Conservation (phyloP, 495 filamentous ascomycete species). For the Beverwykella pulmonaria region DNA sequence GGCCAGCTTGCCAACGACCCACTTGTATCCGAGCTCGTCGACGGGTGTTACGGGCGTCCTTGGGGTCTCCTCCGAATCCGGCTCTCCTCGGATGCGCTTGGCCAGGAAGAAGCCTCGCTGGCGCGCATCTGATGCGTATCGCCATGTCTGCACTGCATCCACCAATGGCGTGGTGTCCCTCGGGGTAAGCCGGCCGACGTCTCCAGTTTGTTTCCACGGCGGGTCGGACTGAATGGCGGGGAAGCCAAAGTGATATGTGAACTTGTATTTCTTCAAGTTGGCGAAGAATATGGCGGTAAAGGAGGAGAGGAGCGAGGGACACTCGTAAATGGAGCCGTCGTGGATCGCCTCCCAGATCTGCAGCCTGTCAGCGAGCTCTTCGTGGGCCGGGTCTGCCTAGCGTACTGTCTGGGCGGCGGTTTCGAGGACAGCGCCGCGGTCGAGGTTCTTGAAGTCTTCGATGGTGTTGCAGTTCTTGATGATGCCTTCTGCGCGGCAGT, state of each 20-base stretch:
- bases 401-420: constrained; percentile 74
- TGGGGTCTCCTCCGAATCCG: constrained; percentile 38
- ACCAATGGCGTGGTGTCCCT: constrained; percentile 73
- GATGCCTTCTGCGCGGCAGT: constrained; percentile 84
- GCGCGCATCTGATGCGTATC: constrained; percentile 71
- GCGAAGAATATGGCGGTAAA: constrained; percentile 92
- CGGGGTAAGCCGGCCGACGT: constrained; percentile 54
- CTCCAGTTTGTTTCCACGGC: constrained; percentile 61
- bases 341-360: constrained; percentile 97
- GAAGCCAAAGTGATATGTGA: constrained; percentile 93
- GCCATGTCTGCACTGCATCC: constrained; percentile 83
- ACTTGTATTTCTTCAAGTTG: constrained; percentile 93
- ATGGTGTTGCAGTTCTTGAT: constrained; percentile 97
- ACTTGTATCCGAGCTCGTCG: constrained; percentile 60
- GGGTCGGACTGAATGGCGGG: constrained; percentile 88
- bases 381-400: constrained; percentile 13
- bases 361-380: background rate
- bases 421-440: constrained; percentile 71
- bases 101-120: constrained; percentile 95
- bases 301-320: constrained; percentile 84
- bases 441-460: constrained; percentile 81
- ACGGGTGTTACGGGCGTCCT: constrained; percentile 49
- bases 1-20: constrained; percentile 73
- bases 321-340: constrained; percentile 92
- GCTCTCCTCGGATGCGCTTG: constrained; percentile 60